phyloP scores from a whole-genome alignment of 805 yeast species.

The Sugiyamaella chiloensis region DNA sequence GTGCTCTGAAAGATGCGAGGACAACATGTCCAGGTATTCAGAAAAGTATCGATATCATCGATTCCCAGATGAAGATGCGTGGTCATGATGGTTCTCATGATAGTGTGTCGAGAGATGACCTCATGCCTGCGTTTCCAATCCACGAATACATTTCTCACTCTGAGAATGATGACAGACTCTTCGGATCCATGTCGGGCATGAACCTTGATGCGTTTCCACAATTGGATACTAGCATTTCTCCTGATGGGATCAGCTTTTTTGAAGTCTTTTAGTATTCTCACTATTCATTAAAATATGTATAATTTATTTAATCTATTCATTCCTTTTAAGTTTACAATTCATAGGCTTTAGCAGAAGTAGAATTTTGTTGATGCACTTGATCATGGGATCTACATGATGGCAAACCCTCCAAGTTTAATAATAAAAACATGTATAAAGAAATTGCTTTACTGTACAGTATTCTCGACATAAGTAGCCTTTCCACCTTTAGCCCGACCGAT shows the following conservation, averaged over 20 bases:
- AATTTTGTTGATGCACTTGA: too few species aligned
- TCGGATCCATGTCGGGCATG: conserved; percentile 2
- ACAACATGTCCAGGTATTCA: conserved; percentile 6
- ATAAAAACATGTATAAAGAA: too few species aligned
- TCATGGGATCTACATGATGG: not conserved
- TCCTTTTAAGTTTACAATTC: too few species aligned
- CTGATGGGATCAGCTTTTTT: conserved; percentile 3
- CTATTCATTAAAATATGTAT: not conserved
- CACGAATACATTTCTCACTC: conserved; percentile 3
- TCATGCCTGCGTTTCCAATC: conserved; percentile 7
- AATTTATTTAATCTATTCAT: too few species aligned
- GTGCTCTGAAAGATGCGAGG: conserved; percentile 2
- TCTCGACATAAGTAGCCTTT: not conserved
- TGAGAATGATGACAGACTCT: not conserved
- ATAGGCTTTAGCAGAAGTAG: too few species aligned
- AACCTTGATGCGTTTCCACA: conserved; percentile 8
- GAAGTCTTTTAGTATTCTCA: not conserved
- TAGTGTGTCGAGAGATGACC: not conserved
- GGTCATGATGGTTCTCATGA: not conserved
- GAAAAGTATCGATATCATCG: conserved; percentile 5
- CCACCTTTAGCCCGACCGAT: not conserved
- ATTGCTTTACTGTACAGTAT: not conserved
- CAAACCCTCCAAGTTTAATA: not conserved
- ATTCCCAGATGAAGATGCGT: not conserved
- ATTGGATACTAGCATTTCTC: conserved; percentile 1